phyloP scores from a whole-genome alignment of 208 protist genomes.

The Trypanosoma avium region DNA sequence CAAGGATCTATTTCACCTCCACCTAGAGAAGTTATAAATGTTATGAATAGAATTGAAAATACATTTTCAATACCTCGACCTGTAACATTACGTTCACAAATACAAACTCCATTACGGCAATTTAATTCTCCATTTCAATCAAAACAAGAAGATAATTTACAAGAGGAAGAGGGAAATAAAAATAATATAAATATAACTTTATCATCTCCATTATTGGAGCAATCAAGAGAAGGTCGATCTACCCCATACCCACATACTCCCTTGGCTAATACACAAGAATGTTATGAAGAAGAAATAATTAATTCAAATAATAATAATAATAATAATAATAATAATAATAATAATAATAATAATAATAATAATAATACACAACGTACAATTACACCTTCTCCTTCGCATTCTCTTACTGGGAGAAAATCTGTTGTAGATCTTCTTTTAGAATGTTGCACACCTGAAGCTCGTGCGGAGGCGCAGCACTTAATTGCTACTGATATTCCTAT shows the following conservation, averaged over 20 bases:
- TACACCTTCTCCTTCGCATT: conserved; percentile 1
- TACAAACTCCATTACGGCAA: conserved; percentile 17
- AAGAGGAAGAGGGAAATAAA: too few relatives aligned
- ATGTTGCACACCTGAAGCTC: neutral
- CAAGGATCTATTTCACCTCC: neutral
- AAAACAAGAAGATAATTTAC: too few relatives aligned
- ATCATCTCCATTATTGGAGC: too few relatives aligned
- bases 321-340: neutral
- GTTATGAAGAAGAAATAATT: neutral
- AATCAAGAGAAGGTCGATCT: too few relatives aligned
- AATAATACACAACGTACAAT: neutral
- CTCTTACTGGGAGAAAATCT: neutral
- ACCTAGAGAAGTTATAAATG: neutral
- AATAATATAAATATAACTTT: too few relatives aligned
- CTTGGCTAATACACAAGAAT: neutral
- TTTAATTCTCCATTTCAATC: too few relatives aligned
- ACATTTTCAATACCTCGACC: conserved; percentile 59
- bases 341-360: neutral
- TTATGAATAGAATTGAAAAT: neutral
- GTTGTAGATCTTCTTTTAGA: conserved; percentile 8
- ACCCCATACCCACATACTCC: conserved; percentile 9
- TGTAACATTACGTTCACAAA: conserved; percentile 62
- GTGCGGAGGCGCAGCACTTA: conserved; percentile 8
- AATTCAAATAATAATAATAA: neutral
- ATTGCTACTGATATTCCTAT: conserved; percentile 19